Percentiles rank a stretch among this genome's conserved stretches.
Conservation (phyloP, 139 green algal species). For the Micromonas pusilla region DNA sequence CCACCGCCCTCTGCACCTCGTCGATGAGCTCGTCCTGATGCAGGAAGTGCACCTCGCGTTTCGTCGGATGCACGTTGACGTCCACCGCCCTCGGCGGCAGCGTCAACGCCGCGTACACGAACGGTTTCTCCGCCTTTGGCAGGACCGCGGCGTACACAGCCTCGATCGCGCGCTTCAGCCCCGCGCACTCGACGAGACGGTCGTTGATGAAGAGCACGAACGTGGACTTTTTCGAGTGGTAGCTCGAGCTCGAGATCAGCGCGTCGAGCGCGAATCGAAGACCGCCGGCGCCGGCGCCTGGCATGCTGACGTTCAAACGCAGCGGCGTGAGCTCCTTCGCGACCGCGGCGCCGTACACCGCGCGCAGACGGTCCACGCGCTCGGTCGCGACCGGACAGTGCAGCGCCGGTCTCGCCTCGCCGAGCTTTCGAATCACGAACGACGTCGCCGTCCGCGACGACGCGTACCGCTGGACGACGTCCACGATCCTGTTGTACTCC, state of each 20-base stretch:
- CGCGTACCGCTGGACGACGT: constrained; percentile 67
- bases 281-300: neutral
- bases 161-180: constrained; percentile 73
- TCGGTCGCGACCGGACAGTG: constrained; percentile 43
- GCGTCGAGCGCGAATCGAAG: neutral
- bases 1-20: constrained; percentile 50
- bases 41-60: constrained; percentile 65
- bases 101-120: constrained; percentile 64
- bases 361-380: constrained; percentile 61
- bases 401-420: constrained; percentile 69
- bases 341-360: constrained; percentile 70
- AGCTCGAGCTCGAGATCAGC: neutral
- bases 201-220: constrained; percentile 95
- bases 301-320: constrained; percentile 21
- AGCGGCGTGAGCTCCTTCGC: constrained; percentile 59
- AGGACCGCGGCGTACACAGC: constrained; percentile 62
- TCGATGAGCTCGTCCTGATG: constrained; percentile 69
- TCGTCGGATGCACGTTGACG: constrained; percentile 79
- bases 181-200: constrained; percentile 71
- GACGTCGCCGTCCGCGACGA: constrained; percentile 52
- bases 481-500: constrained; percentile 79
- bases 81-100: constrained; percentile 83
- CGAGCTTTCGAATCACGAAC: constrained; percentile 63
- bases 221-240: constrained; percentile 29
- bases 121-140: constrained; percentile 72